Conservation (phyloP, 306 rosid genomes). For the Luffa acutangula region DNA sequence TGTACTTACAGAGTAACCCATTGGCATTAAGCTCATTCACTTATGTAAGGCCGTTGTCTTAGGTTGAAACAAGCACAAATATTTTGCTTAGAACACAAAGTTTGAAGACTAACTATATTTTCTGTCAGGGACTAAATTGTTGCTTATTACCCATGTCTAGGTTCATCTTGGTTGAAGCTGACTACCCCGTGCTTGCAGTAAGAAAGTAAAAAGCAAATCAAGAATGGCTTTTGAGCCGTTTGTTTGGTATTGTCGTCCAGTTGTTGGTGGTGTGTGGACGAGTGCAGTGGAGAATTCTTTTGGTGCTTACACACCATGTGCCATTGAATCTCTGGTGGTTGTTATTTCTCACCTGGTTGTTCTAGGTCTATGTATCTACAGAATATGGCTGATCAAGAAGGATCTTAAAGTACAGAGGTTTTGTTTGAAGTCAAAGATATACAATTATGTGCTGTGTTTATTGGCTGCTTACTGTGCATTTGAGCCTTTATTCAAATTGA, state of each 20-base stretch:
- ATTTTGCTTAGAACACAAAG: background rate
- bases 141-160: background rate
- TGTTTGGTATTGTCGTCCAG: constrained; percentile 81
- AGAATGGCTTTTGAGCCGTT: constrained; percentile 59
- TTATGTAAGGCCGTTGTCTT: background rate
- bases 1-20: background rate
- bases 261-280: constrained; percentile 64
- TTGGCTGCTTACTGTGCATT: constrained; percentile 62
- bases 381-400: constrained; percentile 63
- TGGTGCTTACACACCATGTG: constrained; percentile 89
- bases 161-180: background rate
- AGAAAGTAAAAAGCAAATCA: background rate
- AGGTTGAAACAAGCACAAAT: background rate
- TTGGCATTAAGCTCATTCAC: background rate
- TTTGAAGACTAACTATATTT: background rate
- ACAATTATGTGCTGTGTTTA: constrained; percentile 54
- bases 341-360: constrained; percentile 50
- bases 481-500: constrained; percentile 69
- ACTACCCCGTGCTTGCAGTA: background rate
- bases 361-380: constrained; percentile 61
- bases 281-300: constrained; percentile 60
- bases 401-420: constrained; percentile 55
- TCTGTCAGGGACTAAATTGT: background rate
- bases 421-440: constrained; percentile 61
- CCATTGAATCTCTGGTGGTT: constrained; percentile 54